Evolutionary conservation across 148 eudicot species (phyloP).

Genomic region (Silene conica): DNA sequence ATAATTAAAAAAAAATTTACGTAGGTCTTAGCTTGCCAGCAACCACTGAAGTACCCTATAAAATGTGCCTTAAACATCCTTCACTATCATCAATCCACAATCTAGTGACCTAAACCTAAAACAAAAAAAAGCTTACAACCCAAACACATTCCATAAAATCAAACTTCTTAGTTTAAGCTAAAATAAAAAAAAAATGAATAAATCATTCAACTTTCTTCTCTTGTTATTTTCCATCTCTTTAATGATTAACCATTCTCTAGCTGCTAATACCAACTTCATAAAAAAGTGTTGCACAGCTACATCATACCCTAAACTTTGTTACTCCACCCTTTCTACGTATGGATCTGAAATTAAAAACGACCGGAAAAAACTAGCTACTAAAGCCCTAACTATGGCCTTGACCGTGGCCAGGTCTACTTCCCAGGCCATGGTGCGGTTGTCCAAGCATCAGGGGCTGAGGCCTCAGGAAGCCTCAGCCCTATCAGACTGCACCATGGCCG

Average conservation of each 20-base stretch:
- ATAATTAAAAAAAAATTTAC: not conserved
- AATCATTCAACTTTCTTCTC: slow-evolving; percentile 7
- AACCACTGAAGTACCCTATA: slow-evolving; percentile 16
- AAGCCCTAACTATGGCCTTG: slow-evolving; percentile 28
- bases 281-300: slow-evolving; percentile 25
- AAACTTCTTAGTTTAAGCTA: not conserved
- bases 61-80: not conserved
- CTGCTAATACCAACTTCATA: slow-evolving; percentile 22
- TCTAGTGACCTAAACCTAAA: not conserved
- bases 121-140: not conserved
- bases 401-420: slow-evolving; percentile 19
- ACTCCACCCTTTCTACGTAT: slow-evolving; percentile 22
- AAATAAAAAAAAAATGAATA: slow-evolving; percentile 23
- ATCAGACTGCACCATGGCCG: slow-evolving; percentile 28
- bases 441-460: slow-evolving; percentile 10
- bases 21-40: not conserved
- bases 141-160: not conserved
- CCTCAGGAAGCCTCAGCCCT: slow-evolving; percentile 30
- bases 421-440: slow-evolving; percentile 11
- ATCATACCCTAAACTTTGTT: slow-evolving; percentile 31
- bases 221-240: slow-evolving; percentile 3
- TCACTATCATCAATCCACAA: not conserved
- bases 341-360: slow-evolving; percentile 25
- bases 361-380: slow-evolving; percentile 28
- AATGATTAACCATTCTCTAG: slow-evolving; percentile 9